A percentile compares a stretch with the other conserved stretches of the same genome.
Conservation (phyloP, 1,284 basidiomycete genomes). For the Ustilago shanxiensis region DNA sequence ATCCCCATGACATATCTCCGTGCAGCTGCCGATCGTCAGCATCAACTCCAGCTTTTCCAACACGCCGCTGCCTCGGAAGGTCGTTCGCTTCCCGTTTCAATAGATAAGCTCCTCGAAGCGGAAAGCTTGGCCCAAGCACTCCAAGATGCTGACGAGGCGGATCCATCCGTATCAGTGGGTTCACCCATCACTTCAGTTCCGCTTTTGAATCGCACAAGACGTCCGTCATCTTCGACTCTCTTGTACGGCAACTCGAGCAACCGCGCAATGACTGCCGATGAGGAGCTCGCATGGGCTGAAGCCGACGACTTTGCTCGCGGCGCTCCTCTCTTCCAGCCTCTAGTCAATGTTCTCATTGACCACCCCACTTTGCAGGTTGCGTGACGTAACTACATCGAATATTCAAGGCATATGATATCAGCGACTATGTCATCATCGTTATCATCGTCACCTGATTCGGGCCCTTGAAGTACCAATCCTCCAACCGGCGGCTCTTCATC, state of each 20-base stretch:
- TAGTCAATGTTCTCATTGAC: constrained; percentile 47
- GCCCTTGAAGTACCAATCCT: background rate
- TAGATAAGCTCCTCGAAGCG: constrained; percentile 51
- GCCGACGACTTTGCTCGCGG: constrained; percentile 56
- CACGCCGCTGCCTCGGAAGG: constrained; percentile 32
- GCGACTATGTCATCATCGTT: background rate
- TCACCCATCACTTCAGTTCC: constrained; percentile 12
- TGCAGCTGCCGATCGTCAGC: constrained; percentile 31
- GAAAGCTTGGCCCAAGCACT: constrained; percentile 47
- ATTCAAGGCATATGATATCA: background rate
- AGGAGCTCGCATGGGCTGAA: constrained; percentile 44
- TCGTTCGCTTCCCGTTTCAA: constrained; percentile 44
- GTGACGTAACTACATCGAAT: background rate
- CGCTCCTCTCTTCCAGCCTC: constrained; percentile 48
- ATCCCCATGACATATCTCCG: constrained; percentile 46
- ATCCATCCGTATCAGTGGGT: background rate
- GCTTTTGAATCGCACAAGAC: background rate
- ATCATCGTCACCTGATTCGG: background rate
- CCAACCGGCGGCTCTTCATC: background rate
- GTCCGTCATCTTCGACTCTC: constrained; percentile 11
- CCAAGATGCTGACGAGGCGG: constrained; percentile 28
- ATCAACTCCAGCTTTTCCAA: constrained; percentile 38
- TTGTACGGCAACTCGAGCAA: background rate
- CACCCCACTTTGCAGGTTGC: constrained; percentile 23
- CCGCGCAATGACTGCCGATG: constrained; percentile 12